phyloP scores from a whole-genome alignment of 1,139 yeast genomes.

The Hansenula lynferdii region DNA sequence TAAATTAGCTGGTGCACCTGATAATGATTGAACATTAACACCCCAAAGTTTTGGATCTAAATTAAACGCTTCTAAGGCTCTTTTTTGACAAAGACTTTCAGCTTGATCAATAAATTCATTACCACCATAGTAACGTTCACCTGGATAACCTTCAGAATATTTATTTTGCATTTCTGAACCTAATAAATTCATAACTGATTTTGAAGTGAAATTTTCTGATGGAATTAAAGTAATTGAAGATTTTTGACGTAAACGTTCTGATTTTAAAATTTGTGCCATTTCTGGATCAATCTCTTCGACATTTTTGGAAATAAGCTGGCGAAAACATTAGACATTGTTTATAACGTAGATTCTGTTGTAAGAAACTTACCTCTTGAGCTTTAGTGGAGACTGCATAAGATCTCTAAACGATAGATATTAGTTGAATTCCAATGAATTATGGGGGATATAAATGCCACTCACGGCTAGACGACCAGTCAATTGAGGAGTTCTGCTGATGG shows the following conservation, averaged over 20 bases:
- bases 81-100: conserved; percentile 82
- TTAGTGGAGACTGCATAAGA: conserved; percentile 14
- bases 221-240: conserved; percentile 90
- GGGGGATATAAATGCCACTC: too few species aligned
- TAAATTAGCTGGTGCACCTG: conserved; percentile 95
- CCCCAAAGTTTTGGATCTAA: conserved; percentile 86
- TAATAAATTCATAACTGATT: conserved; percentile 88
- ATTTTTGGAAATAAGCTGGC: conserved; percentile 60
- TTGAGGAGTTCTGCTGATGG: conserved; percentile 1
- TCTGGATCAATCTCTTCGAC: conserved; percentile 79
- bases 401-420: conserved; percentile 7
- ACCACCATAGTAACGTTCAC: conserved; percentile 97
- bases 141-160: conserved; percentile 98
- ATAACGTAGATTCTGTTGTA: too few species aligned
- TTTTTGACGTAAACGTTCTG: conserved; percentile 80
- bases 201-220: conserved; percentile 91
- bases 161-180: conserved; percentile 98
- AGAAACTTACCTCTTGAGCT: conserved; percentile 15
- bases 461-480: conserved; percentile 2
- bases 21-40: conserved; percentile 88
- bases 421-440: too few species aligned
- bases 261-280: conserved; percentile 67
- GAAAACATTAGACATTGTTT: too few species aligned
- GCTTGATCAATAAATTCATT: conserved; percentile 91
- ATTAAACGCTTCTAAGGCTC: conserved; percentile 84